phyloP scores from a whole-genome alignment of 768 basidiomycete genomes.

The Termitomyces titanicus region DNA sequence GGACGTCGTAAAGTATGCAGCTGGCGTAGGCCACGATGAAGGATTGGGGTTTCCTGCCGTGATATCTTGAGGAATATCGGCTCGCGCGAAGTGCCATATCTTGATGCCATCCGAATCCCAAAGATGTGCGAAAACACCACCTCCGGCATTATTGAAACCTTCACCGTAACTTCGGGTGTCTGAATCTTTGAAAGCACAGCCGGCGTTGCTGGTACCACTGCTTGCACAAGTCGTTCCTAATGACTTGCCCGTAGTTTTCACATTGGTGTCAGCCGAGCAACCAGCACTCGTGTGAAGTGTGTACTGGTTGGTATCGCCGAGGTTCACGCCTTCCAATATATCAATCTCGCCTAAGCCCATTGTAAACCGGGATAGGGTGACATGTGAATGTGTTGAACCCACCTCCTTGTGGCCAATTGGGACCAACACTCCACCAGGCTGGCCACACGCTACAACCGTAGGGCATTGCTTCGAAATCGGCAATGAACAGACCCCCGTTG shows the following conservation, averaged over 20 bases:
- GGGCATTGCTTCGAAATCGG: constrained; percentile 68
- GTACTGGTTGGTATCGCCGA: constrained; percentile 53
- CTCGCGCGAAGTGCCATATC: constrained; percentile 52
- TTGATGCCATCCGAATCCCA: constrained; percentile 50
- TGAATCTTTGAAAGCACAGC: constrained; percentile 46
- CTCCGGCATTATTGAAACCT: constrained; percentile 39
- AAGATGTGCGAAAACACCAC: constrained; percentile 52
- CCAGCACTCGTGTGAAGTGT: constrained; percentile 56
- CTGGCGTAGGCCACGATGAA: constrained; percentile 46
- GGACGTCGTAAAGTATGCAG: constrained; percentile 43
- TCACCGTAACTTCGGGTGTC: constrained; percentile 36
- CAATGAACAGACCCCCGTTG: constrained; percentile 66
- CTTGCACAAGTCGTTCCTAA: constrained; percentile 36
- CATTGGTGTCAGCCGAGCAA: constrained; percentile 29
- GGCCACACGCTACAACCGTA: constrained; percentile 66
- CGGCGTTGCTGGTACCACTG: constrained; percentile 34
- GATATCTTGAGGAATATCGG: constrained; percentile 49
- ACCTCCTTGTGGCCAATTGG: constrained; percentile 52
- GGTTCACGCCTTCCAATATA: constrained; percentile 70
- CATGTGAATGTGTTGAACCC: constrained; percentile 8
- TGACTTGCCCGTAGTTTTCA: constrained; percentile 21
- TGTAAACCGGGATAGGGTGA: neutral
- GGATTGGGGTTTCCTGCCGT: constrained; percentile 40
- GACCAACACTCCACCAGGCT: constrained; percentile 48
- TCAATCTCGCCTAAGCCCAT: constrained; percentile 54